Evolutionary conservation across 2,329 filamentous ascomycete genomes (phyloP).

Genomic region (Orbilia blumenaviensis): DNA sequence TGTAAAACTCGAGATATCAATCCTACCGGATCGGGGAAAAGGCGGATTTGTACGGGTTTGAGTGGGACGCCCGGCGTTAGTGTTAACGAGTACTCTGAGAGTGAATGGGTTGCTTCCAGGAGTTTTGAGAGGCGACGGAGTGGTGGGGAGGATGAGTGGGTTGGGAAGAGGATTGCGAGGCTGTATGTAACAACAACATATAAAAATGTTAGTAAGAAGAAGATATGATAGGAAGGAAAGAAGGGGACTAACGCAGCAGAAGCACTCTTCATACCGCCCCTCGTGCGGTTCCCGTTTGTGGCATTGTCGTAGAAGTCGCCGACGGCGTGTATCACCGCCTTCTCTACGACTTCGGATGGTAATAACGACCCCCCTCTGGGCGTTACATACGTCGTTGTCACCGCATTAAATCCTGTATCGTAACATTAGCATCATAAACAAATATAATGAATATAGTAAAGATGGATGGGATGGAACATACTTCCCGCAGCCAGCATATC

Average conservation of each 20-base stretch:
- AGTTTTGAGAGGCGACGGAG: constrained; percentile 71
- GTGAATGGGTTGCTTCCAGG: constrained; percentile 75
- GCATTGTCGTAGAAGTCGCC: constrained; percentile 74
- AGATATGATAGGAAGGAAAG: background rate
- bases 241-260: constrained; percentile 72
- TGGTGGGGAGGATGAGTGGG: constrained; percentile 63
- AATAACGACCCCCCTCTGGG: constrained; percentile 62
- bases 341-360: constrained; percentile 71
- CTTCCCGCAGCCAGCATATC: constrained; percentile 71
- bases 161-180: constrained; percentile 55
- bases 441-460: background rate
- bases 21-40: constrained; percentile 77
- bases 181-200: too few relatives aligned
- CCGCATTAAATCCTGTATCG: constrained; percentile 16
- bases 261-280: constrained; percentile 80
- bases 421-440: constrained; percentile 53
- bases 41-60: constrained; percentile 78
- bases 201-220: constrained; percentile 20
- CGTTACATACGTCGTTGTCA: constrained; percentile 62
- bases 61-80: constrained; percentile 83
- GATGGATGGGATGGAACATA: constrained; percentile 61
- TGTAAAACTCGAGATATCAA: constrained; percentile 77
- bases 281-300: constrained; percentile 78
- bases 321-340: constrained; percentile 70
- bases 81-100: constrained; percentile 79